Evolutionary conservation across 257 asterid genomes (phyloP).

Genomic region (Solanum chilense): DNA sequence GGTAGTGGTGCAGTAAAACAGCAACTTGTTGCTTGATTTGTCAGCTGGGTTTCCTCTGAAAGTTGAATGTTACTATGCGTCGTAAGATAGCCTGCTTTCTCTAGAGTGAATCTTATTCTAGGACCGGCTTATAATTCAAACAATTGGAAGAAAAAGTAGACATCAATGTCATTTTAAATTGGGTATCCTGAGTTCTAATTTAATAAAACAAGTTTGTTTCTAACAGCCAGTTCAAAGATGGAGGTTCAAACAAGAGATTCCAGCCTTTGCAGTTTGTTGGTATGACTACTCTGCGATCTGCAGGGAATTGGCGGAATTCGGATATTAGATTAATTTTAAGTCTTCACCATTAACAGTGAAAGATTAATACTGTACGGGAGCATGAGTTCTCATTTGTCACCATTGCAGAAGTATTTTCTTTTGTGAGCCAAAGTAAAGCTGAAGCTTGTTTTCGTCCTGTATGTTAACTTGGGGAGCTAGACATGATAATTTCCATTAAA

Average conservation of each 20-base stretch:
- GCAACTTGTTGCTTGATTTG: neutral
- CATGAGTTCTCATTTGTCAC: neutral
- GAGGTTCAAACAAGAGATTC: neutral
- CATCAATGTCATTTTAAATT: neutral
- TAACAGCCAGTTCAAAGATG: neutral
- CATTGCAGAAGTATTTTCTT: neutral
- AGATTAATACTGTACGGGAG: neutral
- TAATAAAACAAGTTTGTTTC: neutral
- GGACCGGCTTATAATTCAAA: neutral
- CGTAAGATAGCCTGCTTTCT: neutral
- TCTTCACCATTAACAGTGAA: neutral
- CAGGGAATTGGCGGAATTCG: neutral
- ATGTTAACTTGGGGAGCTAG: neutral
- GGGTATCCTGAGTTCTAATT: neutral
- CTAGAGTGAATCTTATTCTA: neutral
- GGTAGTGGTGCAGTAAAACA: neutral
- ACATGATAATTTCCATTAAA: neutral
- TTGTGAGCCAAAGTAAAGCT: neutral
- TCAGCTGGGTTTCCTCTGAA: neutral
- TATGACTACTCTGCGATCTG: neutral
- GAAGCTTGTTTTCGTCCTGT: neutral
- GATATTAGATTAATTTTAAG: neutral
- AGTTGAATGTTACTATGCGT: neutral
- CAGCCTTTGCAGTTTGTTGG: neutral
- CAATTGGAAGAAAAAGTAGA: neutral